Base-by-base conservation (phyloP, 306 rosid genomes). In the Corylus americana region DNA sequence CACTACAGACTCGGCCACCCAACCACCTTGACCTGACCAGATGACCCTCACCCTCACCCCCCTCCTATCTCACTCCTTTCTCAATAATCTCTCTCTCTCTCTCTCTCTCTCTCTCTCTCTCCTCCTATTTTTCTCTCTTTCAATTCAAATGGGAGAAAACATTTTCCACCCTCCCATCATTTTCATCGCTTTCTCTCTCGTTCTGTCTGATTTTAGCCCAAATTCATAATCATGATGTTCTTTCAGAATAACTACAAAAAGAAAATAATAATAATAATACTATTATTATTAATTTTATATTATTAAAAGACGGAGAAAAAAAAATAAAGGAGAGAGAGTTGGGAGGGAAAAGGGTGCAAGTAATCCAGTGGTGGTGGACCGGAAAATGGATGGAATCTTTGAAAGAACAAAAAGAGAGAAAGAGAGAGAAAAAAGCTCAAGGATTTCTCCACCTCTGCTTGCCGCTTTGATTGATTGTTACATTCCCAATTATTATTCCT, bases 301-400 rank as follows among this genome's bases (percentile, higher is more conserved):
- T 71, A 74, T 57, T 69, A 54, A 47, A 71, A 55, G 49, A n/a
- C 83, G 85, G 84, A 70, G 70, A 87, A 86, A 39, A 71, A 47
- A 66, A 31, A 71, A 68, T 0, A 31, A 31, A 31, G 1, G 20
- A 57, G 27, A 1, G 81, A 3, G 14, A 2, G 11, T 67, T 74
- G 82, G 83, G 79, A 67, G 47, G 86, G 86, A 25, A 12, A 62
- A 51, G 73, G 77, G 54, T 81, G 74, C 81, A 85, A 80, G 88
- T 50, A 31, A 77, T 13, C n/a, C 10, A 66, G 27, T 72, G 88
- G 91, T 85, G 94, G 97, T 89, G 91, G 91, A 90, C 97, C 89
- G 78, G 80, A 67, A 85, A 87, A 82, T 84, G 76, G 86, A 91
- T 77, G 89, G 98, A 94, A 94, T 94, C 97, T 90, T 92, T 92